A percentile compares a stretch with the other conserved stretches of the same genome.
These are phyloP conservation scores for Xylaria longipes DNA, from an alignment of 495 filamentous ascomycete species.

Conservation along the genomic window DNA sequence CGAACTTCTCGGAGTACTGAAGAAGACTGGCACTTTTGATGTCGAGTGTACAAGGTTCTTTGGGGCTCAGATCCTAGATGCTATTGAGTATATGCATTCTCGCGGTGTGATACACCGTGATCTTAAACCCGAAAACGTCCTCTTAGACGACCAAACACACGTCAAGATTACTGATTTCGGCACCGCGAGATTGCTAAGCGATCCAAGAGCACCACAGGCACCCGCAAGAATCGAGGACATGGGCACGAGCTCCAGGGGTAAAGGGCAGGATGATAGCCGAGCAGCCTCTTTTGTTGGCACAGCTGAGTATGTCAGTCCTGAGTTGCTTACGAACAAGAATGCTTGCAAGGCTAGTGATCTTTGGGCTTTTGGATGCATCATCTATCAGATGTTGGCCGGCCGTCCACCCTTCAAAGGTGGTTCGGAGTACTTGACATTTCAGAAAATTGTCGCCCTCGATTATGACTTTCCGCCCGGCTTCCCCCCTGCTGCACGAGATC, in stretches of 20 bases:
- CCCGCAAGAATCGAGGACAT: slow-evolving; percentile 41
- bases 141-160: slow-evolving; percentile 94
- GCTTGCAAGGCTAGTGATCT: slow-evolving; percentile 98
- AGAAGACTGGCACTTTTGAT: slow-evolving; percentile 92
- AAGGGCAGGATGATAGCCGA: slow-evolving; percentile 62
- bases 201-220: slow-evolving; percentile 60
- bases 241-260: slow-evolving; percentile 43
- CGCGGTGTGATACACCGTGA: slow-evolving; percentile 96
- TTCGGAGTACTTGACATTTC: slow-evolving; percentile 98
- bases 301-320: slow-evolving; percentile 97
- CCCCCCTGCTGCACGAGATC: slow-evolving; percentile 83
- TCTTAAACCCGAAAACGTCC: slow-evolving; percentile 95
- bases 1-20: slow-evolving; percentile 89
- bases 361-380: slow-evolving; percentile 99
- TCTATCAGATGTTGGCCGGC: slow-evolving; percentile 93
- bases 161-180: slow-evolving; percentile 99
- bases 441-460: slow-evolving; percentile 93
- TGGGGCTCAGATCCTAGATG: slow-evolving; percentile 93
- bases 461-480: slow-evolving; percentile 95
- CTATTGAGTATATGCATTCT: slow-evolving; percentile 97
- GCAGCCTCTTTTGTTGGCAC: slow-evolving; percentile 97
- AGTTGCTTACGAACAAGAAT: slow-evolving; percentile 92
- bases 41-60: slow-evolving; percentile 96
- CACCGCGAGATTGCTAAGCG: slow-evolving; percentile 89
- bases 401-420: slow-evolving; percentile 95